Evolutionary conservation across 371 early-diverging fungal genomes (phyloP).

Genomic region (Dichotomocladium elegans): DNA sequence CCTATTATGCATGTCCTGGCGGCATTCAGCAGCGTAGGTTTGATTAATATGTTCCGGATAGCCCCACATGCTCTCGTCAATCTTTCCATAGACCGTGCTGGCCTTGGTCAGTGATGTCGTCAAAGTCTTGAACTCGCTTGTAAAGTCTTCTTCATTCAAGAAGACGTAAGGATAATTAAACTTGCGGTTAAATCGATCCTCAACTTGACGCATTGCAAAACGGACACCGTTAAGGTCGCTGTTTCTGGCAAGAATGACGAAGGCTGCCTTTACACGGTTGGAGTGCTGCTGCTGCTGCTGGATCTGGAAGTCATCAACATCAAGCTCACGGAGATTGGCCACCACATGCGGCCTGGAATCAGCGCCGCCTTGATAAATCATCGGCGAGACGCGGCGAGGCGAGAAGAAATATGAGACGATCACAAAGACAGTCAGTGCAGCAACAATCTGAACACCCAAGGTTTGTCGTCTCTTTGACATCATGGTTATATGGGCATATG

Average conservation of each 20-base stretch:
- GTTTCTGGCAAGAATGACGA: slow-evolving; percentile 71
- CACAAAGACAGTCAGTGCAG: slow-evolving; percentile 10
- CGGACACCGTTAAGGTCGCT: slow-evolving; percentile 67
- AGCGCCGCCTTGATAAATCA: too few species aligned
- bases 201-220: slow-evolving; percentile 67
- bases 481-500: slow-evolving; percentile 6
- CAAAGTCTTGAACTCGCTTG: slow-evolving; percentile 66
- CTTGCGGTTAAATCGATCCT: slow-evolving; percentile 78
- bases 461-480: slow-evolving; percentile 26
- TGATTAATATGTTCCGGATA: slow-evolving; percentile 80
- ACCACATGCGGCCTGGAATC: neutral
- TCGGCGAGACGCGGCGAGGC: neutral
- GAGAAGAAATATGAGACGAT: slow-evolving; percentile 12
- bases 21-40: slow-evolving; percentile 53
- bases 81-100: slow-evolving; percentile 44
- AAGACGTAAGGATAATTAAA: slow-evolving; percentile 91
- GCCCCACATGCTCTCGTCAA: slow-evolving; percentile 70
- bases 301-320: neutral
- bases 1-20: slow-evolving; percentile 54
- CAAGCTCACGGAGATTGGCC: neutral
- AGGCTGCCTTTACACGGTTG: slow-evolving; percentile 48
- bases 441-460: slow-evolving; percentile 15
- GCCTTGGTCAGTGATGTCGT: slow-evolving; percentile 48
- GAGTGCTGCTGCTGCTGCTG: neutral
- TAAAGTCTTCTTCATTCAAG: slow-evolving; percentile 79